These are phyloP conservation scores for Prunus davidiana DNA, from an alignment of 306 rosid genomes.

Conservation along the genomic window DNA sequence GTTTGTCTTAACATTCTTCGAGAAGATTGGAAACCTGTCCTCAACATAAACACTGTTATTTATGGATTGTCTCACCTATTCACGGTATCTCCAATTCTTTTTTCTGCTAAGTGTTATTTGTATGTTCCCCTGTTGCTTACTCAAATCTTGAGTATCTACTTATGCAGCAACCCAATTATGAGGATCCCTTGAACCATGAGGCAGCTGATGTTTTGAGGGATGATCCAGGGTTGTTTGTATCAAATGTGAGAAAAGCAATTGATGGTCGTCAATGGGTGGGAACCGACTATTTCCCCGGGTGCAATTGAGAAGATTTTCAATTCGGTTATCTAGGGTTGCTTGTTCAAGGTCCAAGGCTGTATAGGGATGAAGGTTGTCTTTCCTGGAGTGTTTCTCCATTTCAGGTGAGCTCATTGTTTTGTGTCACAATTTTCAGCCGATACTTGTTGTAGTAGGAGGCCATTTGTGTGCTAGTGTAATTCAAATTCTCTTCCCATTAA, in stretches of 20 bases:
- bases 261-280: conserved; percentile 30
- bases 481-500: background rate
- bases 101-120: background rate
- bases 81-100: conserved; percentile 26
- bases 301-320: background rate
- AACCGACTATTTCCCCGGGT: conserved; percentile 26
- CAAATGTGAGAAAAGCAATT: conserved; percentile 40
- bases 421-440: background rate
- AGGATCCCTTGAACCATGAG: conserved; percentile 39
- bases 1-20: conserved; percentile 44
- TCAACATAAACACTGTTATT: conserved; percentile 36
- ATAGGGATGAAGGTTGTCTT: background rate
- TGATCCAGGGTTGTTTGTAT: conserved; percentile 26
- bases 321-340: background rate
- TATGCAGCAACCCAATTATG: conserved; percentile 34
- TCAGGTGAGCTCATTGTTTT: background rate
- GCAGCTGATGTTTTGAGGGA: conserved; percentile 45
- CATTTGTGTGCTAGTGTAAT: background rate
- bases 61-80: conserved; percentile 40
- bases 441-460: background rate
- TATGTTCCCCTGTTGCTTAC: background rate
- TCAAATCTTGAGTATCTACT: background rate
- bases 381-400: background rate
- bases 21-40: conserved; percentile 49
- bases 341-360: background rate